Base-by-base conservation (phyloP, 805 yeast genomes). In the Brettanomyces sp. region DNA sequence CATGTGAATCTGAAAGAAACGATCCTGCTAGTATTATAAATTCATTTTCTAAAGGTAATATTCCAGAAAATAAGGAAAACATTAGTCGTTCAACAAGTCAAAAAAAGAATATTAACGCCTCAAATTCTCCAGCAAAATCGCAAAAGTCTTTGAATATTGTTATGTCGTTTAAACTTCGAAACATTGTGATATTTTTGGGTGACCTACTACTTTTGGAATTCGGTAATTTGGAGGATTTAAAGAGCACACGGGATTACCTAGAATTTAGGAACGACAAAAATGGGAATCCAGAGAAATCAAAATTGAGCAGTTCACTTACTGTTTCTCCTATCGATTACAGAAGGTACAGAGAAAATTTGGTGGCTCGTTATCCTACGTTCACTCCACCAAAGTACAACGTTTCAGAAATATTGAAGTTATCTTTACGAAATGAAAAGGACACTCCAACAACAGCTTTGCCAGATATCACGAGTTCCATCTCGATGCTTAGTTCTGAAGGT, bases 321-420 rank as follows among this genome's bases (percentile, higher is more conserved):
- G 81, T 90, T 8, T 80, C 95, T 0, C 95, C 96, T 0, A 63
- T 86, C n/a, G 95, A 90, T 52, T 91, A 86, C 58, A 81, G 79
- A 56, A 79, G 85, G 5, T 89, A 85, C 57, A 70, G 88, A 49
- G 85, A 85, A 44, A 95, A 87, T 49, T 60, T 90, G 3, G 61
- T 71, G 4, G 75, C 87, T 9, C 74, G 95, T 49, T 91, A 80
- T 58, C 97, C 99, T 0, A 66, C 85, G 4, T 82, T 69, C 50
- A 57, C 67, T 4, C 77, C 84, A 12, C 80, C 82, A 0, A 63
- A 68, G 14, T 68, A 75, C 13, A 63, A 64, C 3, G 51, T 76
- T 3, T 79, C 84, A 0, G 59, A 65, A 8, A 67, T 69, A 39
- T 53, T 70, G 43, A 76, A 76, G 51, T 64, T 60, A 41, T 35